Conservation (phyloP, 345 rosid species). For the Geranium rotundifolium region DNA sequence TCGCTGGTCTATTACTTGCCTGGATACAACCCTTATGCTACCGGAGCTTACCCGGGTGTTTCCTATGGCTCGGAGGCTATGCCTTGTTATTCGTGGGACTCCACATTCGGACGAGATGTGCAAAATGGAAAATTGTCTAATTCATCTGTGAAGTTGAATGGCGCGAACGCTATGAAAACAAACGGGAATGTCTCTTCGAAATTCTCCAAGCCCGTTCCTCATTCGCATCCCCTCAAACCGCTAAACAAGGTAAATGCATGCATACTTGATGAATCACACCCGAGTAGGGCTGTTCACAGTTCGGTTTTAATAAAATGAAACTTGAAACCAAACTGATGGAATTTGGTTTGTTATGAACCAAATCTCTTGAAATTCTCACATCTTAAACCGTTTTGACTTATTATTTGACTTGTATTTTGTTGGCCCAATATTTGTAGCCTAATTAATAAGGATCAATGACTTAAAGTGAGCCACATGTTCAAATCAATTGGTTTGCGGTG, state of each 20-base stretch:
- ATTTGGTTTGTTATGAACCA: constrained; percentile 6
- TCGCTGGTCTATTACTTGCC: constrained; percentile 38
- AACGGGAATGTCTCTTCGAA: constrained; percentile 22
- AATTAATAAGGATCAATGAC: too few relatives aligned
- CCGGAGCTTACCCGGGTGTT: constrained; percentile 26
- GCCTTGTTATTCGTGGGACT: constrained; percentile 41
- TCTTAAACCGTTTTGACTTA: too few relatives aligned
- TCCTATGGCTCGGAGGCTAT: constrained; percentile 36
- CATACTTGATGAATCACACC: background rate
- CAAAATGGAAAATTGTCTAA: constrained; percentile 25
- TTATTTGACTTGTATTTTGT: too few relatives aligned
- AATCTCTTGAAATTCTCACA: too few relatives aligned
- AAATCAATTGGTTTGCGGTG: too few relatives aligned
- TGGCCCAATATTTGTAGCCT: too few relatives aligned
- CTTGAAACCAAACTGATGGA: too few relatives aligned
- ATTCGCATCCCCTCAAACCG: constrained; percentile 22
- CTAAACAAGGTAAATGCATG: constrained; percentile 27
- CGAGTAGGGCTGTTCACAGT: too few relatives aligned
- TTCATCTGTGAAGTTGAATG: constrained; percentile 5
- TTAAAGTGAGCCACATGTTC: too few relatives aligned
- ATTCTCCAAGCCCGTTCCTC: constrained; percentile 17
- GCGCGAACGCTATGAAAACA: constrained; percentile 10
- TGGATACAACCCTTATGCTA: constrained; percentile 30
- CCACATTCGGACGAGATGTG: constrained; percentile 28
- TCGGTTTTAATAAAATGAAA: too few relatives aligned